A percentile compares a stretch with the other conserved stretches of the same genome.
These are phyloP conservation scores for Pythium phragmiticola DNA, from an alignment of 352 stramenopile genomes.

Conservation along the genomic window DNA sequence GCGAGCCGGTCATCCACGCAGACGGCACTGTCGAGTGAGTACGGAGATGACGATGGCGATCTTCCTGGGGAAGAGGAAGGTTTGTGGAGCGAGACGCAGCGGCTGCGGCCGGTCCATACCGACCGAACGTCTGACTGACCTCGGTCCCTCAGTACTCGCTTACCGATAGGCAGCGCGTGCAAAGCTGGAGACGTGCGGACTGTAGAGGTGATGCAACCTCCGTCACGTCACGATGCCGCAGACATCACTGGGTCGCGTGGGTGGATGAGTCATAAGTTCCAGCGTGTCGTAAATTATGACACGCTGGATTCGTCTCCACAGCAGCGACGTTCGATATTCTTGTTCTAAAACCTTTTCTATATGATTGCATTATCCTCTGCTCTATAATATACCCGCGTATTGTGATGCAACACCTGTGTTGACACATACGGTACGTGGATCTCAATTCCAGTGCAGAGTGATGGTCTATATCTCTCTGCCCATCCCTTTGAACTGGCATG, in stretches of 20 bases:
- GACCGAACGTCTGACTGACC: conserved; percentile 12
- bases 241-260: too few species aligned
- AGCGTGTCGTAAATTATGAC: too few species aligned
- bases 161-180: too few species aligned
- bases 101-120: conserved; percentile 15
- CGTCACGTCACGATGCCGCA: too few species aligned
- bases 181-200: background rate
- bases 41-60: conserved; percentile 23
- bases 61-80: conserved; percentile 16
- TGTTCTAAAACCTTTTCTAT: background rate
- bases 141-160: too few species aligned
- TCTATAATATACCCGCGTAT: background rate
- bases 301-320: too few species aligned
- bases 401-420: background rate
- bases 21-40: conserved; percentile 20
- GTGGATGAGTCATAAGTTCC: too few species aligned
- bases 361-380: background rate
- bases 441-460: too few species aligned
- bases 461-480: too few species aligned
- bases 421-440: too few species aligned
- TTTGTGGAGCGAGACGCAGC: conserved; percentile 22
- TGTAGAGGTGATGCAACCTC: background rate
- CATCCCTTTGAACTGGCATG: too few species aligned
- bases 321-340: background rate
- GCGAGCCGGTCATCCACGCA: conserved; percentile 17